These are phyloP conservation scores for Tetrapisispora pingtungensis DNA, from an alignment of 805 yeast species.

Conservation along the genomic window DNA sequence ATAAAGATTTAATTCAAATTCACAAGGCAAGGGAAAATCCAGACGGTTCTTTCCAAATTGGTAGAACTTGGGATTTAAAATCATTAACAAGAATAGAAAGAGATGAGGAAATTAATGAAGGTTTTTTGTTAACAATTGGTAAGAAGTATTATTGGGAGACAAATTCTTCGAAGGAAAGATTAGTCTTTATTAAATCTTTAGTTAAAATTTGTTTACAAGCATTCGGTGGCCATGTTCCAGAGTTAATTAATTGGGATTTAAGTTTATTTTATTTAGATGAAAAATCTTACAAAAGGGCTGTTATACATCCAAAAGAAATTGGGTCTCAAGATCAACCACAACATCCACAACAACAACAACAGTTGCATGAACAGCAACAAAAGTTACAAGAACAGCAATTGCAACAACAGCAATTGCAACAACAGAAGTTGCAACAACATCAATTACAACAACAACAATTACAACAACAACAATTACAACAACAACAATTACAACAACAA, in stretches of 20 bases:
- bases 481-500: too few relatives aligned
- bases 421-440: too few relatives aligned
- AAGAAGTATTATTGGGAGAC: slow-evolving; percentile 83
- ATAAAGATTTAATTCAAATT: slow-evolving; percentile 56
- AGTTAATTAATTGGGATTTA: slow-evolving; percentile 42
- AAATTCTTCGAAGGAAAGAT: slow-evolving; percentile 44
- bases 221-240: slow-evolving; percentile 46
- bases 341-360: slow-evolving; percentile 1
- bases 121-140: slow-evolving; percentile 51
- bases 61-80: slow-evolving; percentile 82
- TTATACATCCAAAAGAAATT: slow-evolving; percentile 6
- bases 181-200: slow-evolving; percentile 45
- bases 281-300: slow-evolving; percentile 29
- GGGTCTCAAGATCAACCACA: not conserved
- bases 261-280: slow-evolving; percentile 33
- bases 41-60: slow-evolving; percentile 73
- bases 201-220: slow-evolving; percentile 45
- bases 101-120: slow-evolving; percentile 43
- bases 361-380: slow-evolving; percentile 4
- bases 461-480: too few relatives aligned
- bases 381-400: not conserved
- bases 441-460: too few relatives aligned
- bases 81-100: slow-evolving; percentile 52
- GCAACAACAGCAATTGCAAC: too few relatives aligned
- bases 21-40: slow-evolving; percentile 81